Percentiles rank a stretch among this genome's conserved stretches.
These are phyloP conservation scores for Cucurbita pepo DNA, from an alignment of 306 rosid species.

Conservation along the genomic window DNA sequence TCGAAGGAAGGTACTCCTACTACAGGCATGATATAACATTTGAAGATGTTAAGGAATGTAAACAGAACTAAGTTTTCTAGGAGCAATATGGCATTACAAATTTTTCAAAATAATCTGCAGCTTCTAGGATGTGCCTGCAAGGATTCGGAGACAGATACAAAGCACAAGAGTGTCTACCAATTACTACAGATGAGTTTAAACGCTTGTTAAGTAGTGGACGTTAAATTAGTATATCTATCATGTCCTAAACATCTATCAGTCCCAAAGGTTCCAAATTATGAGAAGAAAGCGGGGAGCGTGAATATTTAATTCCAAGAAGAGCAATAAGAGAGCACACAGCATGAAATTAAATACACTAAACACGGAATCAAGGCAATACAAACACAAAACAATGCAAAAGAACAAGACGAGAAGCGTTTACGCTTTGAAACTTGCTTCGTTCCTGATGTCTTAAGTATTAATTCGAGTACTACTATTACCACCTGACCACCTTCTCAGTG, in stretches of 20 bases:
- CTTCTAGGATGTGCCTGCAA: not conserved
- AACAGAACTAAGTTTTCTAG: not conserved
- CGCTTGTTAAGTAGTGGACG: not conserved
- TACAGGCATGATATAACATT: not conserved
- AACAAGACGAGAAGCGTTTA: conserved; percentile 4
- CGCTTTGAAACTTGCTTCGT: not conserved
- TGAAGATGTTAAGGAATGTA: not conserved
- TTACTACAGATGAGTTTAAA: not conserved
- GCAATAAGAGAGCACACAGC: conserved; percentile 42
- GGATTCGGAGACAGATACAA: not conserved
- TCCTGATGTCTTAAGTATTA: conserved; percentile 24
- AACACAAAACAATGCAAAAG: conserved; percentile 10
- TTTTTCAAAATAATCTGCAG: not conserved
- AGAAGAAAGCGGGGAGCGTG: conserved; percentile 2
- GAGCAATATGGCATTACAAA: not conserved
- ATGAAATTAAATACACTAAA: conserved; percentile 24
- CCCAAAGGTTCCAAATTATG: not conserved
- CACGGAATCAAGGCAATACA: conserved; percentile 35
- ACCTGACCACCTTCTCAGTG: conserved; percentile 72
- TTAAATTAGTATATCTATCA: not conserved
- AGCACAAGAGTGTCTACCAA: not conserved
- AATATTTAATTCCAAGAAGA: conserved; percentile 29
- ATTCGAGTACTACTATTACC: conserved; percentile 42
- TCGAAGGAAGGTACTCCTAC: not conserved
- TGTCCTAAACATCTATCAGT: not conserved